Evolutionary conservation across 805 yeast genomes (phyloP).

Genomic region (Jamesozyma hellenica): DNA sequence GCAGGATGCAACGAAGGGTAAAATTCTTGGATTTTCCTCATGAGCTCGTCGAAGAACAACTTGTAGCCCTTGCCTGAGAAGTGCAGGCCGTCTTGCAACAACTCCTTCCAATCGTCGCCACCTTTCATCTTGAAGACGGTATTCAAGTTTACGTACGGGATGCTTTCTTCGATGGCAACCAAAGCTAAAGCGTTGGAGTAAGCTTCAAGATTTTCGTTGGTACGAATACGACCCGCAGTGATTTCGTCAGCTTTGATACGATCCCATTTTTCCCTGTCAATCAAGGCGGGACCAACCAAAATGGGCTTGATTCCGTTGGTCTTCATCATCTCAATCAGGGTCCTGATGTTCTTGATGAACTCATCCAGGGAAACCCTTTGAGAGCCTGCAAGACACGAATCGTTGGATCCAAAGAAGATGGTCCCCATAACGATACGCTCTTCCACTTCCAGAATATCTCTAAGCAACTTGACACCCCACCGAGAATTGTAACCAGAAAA

Average conservation of each 20-base stretch:
- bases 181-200: constrained; percentile 44
- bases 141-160: constrained; percentile 54
- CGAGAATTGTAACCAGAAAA: constrained; percentile 66
- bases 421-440: constrained; percentile 37
- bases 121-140: constrained; percentile 33
- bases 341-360: constrained; percentile 39
- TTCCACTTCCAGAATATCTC: constrained; percentile 43
- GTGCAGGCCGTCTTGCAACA: constrained; percentile 51
- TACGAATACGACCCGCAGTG: constrained; percentile 35
- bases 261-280: constrained; percentile 38
- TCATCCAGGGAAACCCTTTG: constrained; percentile 44
- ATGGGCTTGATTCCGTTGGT: constrained; percentile 41
- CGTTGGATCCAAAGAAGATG: constrained; percentile 78
- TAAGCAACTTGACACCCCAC: constrained; percentile 43
- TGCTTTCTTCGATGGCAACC: constrained; percentile 36
- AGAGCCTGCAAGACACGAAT: constrained; percentile 38
- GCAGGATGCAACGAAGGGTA: constrained; percentile 44
- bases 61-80: constrained; percentile 45
- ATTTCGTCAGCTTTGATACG: constrained; percentile 27
- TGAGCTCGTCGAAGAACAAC: constrained; percentile 37
- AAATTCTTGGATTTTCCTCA: constrained; percentile 28
- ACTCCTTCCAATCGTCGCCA: constrained; percentile 30
- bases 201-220: constrained; percentile 33
- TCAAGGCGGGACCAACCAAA: constrained; percentile 53
- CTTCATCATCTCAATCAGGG: constrained; percentile 34